phyloP scores from a whole-genome alignment of 2,329 filamentous ascomycete genomes.

The Aschersonia sp. region DNA sequence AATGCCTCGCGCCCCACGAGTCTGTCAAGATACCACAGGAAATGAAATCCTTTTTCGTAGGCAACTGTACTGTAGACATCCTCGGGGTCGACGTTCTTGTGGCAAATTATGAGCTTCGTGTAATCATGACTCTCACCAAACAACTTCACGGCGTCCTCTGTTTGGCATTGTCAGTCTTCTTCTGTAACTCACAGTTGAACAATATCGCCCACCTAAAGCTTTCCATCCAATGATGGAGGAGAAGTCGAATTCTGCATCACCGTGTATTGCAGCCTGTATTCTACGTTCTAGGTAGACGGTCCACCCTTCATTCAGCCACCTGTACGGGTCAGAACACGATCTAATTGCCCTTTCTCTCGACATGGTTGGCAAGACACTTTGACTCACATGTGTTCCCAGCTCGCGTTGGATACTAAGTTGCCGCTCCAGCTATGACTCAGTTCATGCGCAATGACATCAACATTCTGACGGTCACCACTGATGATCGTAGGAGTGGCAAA shows the following conservation, averaged over 20 bases:
- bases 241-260: slow-evolving; percentile 79
- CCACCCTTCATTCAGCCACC: slow-evolving; percentile 71
- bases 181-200: not conserved
- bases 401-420: slow-evolving; percentile 66
- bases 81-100: slow-evolving; percentile 86
- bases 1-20: slow-evolving; percentile 76
- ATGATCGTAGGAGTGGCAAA: slow-evolving; percentile 93
- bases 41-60: slow-evolving; percentile 94
- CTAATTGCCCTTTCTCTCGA: too few species aligned
- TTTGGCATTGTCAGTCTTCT: not conserved
- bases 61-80: slow-evolving; percentile 88
- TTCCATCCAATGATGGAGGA: slow-evolving; percentile 96
- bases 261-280: slow-evolving; percentile 63
- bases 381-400: slow-evolving; percentile 66
- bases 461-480: slow-evolving; percentile 77
- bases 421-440: slow-evolving; percentile 71
- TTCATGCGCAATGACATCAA: slow-evolving; percentile 92
- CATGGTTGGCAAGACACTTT: not conserved
- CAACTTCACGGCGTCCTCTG: slow-evolving; percentile 61
- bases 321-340: slow-evolving; percentile 9
- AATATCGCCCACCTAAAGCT: slow-evolving; percentile 39
- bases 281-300: slow-evolving; percentile 88
- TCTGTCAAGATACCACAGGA: slow-evolving; percentile 81
- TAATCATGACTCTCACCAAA: slow-evolving; percentile 81
- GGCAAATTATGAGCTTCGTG: slow-evolving; percentile 77